Evolutionary conservation across 2,329 filamentous ascomycete genomes (phyloP).

Genomic region (Ophioceras dolichostomum): DNA sequence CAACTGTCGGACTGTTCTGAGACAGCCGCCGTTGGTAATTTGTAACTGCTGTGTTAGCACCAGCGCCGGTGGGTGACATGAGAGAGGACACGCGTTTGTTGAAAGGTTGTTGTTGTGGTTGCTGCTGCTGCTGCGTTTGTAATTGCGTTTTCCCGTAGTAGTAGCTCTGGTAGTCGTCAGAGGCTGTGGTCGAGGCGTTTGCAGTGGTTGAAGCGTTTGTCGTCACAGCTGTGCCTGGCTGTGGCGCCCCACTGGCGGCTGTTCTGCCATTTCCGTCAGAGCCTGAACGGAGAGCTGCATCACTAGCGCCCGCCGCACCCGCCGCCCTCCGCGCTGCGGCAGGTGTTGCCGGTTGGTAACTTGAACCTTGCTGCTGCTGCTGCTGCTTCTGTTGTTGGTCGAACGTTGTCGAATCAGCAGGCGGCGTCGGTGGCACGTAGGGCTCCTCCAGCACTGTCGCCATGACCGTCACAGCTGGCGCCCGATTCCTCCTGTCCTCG

Average conservation of each 20-base stretch:
- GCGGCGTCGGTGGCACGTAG: slow-evolving; percentile 49
- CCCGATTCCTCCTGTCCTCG: slow-evolving; percentile 40
- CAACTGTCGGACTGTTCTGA: slow-evolving; percentile 21
- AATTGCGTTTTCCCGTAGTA: no score
- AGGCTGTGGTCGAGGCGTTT: slow-evolving; percentile 9
- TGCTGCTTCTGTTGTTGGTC: slow-evolving; percentile 16
- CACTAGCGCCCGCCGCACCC: slow-evolving; percentile 4
- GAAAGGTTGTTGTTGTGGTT: no score
- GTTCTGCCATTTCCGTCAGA: no score
- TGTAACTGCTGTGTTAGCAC: slow-evolving; percentile 7
- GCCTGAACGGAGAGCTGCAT: no score
- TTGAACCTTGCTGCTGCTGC: neutral
- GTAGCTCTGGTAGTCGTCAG: no score
- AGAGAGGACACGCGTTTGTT: slow-evolving; percentile 35
- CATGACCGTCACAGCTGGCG: slow-evolving; percentile 45
- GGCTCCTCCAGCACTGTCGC: slow-evolving; percentile 46
- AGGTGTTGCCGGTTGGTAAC: no score
- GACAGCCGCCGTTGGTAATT: slow-evolving; percentile 26
- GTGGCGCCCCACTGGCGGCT: no score
- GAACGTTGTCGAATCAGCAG: slow-evolving; percentile 42
- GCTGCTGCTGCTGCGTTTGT: no score
- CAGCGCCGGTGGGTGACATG: slow-evolving; percentile 15
- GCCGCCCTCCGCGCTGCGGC: no score
- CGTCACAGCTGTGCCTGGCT: no score
- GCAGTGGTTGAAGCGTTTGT: slow-evolving; percentile 23